Evolutionary conservation across 805 yeast genomes (phyloP).

Genomic region (Komagataella phaffii): DNA sequence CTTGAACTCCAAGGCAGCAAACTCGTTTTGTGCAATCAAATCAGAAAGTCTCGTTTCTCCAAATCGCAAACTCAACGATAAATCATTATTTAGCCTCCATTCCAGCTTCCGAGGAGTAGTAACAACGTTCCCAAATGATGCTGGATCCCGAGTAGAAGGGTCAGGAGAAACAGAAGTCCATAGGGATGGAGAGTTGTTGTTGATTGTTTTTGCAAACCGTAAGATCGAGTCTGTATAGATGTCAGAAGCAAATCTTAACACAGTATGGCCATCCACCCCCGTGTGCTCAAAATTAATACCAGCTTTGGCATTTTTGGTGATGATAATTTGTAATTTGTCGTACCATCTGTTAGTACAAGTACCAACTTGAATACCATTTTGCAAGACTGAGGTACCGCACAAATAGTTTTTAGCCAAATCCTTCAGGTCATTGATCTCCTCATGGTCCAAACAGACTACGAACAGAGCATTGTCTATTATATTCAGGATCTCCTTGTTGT

Average conservation of each 20-base stretch:
- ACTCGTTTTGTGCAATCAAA: constrained; percentile 80
- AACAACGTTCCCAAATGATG: constrained; percentile 30
- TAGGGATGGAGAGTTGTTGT: constrained; percentile 58
- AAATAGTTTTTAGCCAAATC: constrained; percentile 74
- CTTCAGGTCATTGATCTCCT: constrained; percentile 44
- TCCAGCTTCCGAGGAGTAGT: constrained; percentile 79
- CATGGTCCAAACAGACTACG: constrained; percentile 72
- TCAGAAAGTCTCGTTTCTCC: constrained; percentile 86
- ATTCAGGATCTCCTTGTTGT: constrained; percentile 57
- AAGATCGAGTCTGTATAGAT: constrained; percentile 85
- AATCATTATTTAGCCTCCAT: constrained; percentile 72
- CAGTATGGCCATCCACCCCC: constrained; percentile 94
- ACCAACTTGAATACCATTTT: constrained; percentile 83
- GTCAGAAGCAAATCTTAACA: constrained; percentile 75
- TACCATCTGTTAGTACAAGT: constrained; percentile 94
- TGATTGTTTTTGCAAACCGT: constrained; percentile 74
- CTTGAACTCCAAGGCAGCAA: constrained; percentile 64
- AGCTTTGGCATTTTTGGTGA: constrained; percentile 81
- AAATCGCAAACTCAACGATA: constrained; percentile 69
- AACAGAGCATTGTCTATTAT: constrained; percentile 76
- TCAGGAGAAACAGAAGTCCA: constrained; percentile 47
- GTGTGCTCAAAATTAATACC: constrained; percentile 92
- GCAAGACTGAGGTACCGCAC: constrained; percentile 70
- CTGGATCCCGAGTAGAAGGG: constrained; percentile 26
- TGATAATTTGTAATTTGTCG: constrained; percentile 78